A percentile compares a stretch with the other conserved stretches of the same genome.
Conservation (phyloP, 225 moss, liverwort and hornwort genomes). For the Anthoceros angustus region DNA sequence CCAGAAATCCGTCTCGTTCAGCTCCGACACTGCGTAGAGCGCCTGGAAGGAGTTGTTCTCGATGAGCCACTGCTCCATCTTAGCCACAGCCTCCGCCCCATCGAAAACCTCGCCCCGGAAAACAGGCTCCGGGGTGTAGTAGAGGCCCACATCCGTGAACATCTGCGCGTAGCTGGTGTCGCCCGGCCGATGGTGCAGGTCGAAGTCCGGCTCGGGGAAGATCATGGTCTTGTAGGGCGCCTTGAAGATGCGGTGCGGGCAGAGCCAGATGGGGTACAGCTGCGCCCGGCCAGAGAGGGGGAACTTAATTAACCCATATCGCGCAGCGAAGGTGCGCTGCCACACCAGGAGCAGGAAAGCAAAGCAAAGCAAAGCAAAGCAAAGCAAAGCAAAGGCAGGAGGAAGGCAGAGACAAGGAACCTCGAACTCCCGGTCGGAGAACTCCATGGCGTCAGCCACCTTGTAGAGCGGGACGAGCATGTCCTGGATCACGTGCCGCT, state of each 20-base stretch:
- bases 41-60: conserved; percentile 69
- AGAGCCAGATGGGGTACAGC: conserved; percentile 92
- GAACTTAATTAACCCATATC: neutral
- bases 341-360: neutral
- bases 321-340: neutral
- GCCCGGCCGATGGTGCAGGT: conserved; percentile 40
- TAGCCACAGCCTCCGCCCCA: conserved; percentile 55
- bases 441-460: conserved; percentile 88
- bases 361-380: neutral
- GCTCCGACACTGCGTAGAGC: conserved; percentile 82
- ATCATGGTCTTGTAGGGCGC: conserved; percentile 77
- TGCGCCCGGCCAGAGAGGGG: conserved; percentile 13
- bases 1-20: conserved; percentile 90
- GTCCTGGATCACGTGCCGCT: conserved; percentile 95
- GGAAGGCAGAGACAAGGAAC: conserved; percentile 15
- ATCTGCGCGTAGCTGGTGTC: conserved; percentile 85
- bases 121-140: conserved; percentile 76
- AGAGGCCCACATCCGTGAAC: conserved; percentile 88
- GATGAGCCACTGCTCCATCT: conserved; percentile 79
- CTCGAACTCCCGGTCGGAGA: conserved; percentile 74
- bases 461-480: conserved; percentile 75
- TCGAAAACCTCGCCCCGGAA: conserved; percentile 86
- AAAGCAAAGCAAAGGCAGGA: neutral
- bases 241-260: conserved; percentile 90
- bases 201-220: conserved; percentile 64